Evolutionary conservation across 768 basidiomycete species (phyloP).

Genomic region (Suillus ampliporus): DNA sequence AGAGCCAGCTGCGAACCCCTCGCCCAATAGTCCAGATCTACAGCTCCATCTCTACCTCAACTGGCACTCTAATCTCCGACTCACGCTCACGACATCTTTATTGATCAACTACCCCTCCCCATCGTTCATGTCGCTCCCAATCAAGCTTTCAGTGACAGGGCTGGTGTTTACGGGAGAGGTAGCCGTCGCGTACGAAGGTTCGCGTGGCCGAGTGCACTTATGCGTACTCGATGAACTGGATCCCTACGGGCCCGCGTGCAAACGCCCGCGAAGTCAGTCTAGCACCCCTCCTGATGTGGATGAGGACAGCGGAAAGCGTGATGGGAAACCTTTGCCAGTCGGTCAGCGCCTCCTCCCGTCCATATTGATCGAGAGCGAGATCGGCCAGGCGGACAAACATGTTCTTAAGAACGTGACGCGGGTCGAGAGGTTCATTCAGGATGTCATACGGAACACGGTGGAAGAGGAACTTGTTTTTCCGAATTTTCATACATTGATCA

Average conservation of each 20-base stretch:
- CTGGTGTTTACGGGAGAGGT: constrained; percentile 87
- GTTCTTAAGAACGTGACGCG: constrained; percentile 94
- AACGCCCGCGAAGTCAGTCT: constrained; percentile 51
- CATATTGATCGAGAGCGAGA: constrained; percentile 95
- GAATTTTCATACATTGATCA: constrained; percentile 85
- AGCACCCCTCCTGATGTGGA: constrained; percentile 67
- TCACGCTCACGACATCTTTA: constrained; percentile 90
- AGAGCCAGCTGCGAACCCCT: constrained; percentile 32
- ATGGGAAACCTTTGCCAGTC: constrained; percentile 72
- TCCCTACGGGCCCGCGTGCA: constrained; percentile 77
- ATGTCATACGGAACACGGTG: constrained; percentile 92
- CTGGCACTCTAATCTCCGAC: constrained; percentile 87
- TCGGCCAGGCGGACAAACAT: constrained; percentile 95
- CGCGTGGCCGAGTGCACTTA: constrained; percentile 79
- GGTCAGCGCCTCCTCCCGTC: constrained; percentile 85
- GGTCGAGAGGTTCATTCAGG: constrained; percentile 94
- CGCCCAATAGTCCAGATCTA: constrained; percentile 63
- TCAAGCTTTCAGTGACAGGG: constrained; percentile 91
- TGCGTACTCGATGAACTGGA: constrained; percentile 90
- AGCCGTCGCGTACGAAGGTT: constrained; percentile 90
- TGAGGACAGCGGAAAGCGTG: constrained; percentile 57
- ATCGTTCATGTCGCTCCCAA: constrained; percentile 96
- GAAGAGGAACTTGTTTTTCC: constrained; percentile 97
- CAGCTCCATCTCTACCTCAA: constrained; percentile 87
- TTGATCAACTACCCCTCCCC: constrained; percentile 97